These are phyloP conservation scores for Priceomyces medius DNA, from an alignment of 805 yeast genomes.

Conservation along the genomic window DNA sequence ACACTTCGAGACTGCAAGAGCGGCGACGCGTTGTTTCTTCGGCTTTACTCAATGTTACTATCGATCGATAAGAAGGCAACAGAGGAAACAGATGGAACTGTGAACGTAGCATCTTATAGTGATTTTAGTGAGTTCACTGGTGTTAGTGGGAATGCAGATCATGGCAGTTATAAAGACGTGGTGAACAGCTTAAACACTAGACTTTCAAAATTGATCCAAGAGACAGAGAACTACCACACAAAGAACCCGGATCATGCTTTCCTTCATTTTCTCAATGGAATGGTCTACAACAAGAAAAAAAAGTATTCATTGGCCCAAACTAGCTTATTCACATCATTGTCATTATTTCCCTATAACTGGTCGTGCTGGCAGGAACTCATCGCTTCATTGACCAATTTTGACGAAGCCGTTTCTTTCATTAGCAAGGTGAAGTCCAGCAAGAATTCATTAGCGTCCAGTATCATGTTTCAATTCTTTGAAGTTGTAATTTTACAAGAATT, in stretches of 20 bases:
- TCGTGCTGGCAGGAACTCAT: slow-evolving; percentile 85
- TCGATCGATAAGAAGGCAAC: slow-evolving; percentile 75
- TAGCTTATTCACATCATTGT: slow-evolving; percentile 58
- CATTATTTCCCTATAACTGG: slow-evolving; percentile 84
- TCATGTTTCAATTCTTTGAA: slow-evolving; percentile 56
- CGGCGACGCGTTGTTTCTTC: slow-evolving; percentile 57
- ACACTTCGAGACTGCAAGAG: slow-evolving; percentile 52
- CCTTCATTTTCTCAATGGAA: slow-evolving; percentile 69
- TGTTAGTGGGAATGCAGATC: slow-evolving; percentile 12
- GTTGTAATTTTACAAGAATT: slow-evolving; percentile 74
- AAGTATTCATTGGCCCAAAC: slow-evolving; percentile 61
- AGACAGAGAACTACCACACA: slow-evolving; percentile 33
- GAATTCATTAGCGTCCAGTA: slow-evolving; percentile 25
- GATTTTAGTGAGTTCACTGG: slow-evolving; percentile 20
- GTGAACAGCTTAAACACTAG: slow-evolving; percentile 31
- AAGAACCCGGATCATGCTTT: slow-evolving; percentile 50
- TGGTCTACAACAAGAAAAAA: slow-evolving; percentile 61
- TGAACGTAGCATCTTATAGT: slow-evolving; percentile 35
- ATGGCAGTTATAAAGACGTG: slow-evolving; percentile 8
- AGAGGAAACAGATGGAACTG: slow-evolving; percentile 69
- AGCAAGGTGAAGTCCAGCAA: slow-evolving; percentile 38
- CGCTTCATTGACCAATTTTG: slow-evolving; percentile 57
- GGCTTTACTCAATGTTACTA: slow-evolving; percentile 66
- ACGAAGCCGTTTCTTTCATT: slow-evolving; percentile 51
- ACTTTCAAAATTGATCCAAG: slow-evolving; percentile 37